Evolutionary conservation across 352 stramenopile genomes (phyloP).

Genomic region (Pythium rishiriense): DNA sequence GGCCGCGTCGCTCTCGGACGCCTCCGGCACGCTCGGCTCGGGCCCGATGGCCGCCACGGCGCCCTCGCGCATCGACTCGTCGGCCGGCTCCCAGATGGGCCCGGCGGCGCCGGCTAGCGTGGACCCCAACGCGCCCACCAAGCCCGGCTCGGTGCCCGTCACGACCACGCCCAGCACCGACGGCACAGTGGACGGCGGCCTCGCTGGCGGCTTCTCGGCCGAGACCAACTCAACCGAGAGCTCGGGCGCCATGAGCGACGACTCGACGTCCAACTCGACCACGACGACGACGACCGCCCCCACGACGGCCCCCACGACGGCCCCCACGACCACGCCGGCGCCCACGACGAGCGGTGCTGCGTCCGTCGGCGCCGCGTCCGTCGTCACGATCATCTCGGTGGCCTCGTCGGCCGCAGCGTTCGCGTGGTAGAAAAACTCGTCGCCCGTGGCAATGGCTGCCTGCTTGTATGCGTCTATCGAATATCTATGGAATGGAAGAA

Average conservation of each 20-base stretch:
- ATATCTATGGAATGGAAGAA: constrained; percentile 7
- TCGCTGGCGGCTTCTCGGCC: constrained; percentile 8
- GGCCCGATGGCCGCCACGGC: constrained; percentile 14
- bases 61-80: constrained; percentile 28
- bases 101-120: constrained; percentile 8
- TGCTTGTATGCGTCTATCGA: not conserved
- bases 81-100: constrained; percentile 23
- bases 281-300: constrained; percentile 7
- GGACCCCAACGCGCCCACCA: constrained; percentile 13
- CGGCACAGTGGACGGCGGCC: not conserved
- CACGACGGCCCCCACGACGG: constrained; percentile 9
- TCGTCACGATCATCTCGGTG: constrained; percentile 22
- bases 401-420: constrained; percentile 17
- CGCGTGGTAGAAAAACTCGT: constrained; percentile 15
- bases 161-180: not conserved
- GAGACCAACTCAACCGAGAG: constrained; percentile 9
- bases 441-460: not conserved
- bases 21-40: constrained; percentile 22
- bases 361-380: not conserved
- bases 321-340: constrained; percentile 14
- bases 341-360: constrained; percentile 10
- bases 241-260: not conserved
- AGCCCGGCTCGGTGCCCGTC: constrained; percentile 15
- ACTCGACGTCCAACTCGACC: not conserved
- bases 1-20: constrained; percentile 3